Percentiles rank a stretch among this genome's conserved stretches.
These are phyloP conservation scores for Amanita exitialis DNA, from an alignment of 768 basidiomycete genomes.

Conservation along the genomic window DNA sequence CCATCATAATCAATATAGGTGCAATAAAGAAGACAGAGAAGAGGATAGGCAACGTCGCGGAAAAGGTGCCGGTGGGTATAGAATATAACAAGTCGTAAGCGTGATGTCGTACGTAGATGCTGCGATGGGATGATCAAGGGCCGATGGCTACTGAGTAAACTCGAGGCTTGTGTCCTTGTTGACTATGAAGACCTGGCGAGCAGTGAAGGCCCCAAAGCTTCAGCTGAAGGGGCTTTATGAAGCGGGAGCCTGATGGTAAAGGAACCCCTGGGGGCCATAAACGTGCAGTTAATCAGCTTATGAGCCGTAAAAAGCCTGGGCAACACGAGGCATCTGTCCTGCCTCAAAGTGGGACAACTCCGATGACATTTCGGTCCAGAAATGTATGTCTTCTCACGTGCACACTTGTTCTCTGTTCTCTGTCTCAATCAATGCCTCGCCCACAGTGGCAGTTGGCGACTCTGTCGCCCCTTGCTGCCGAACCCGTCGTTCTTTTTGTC, in stretches of 20 bases:
- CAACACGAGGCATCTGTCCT: slow-evolving; percentile 5
- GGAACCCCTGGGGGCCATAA: neutral
- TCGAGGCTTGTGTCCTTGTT: neutral
- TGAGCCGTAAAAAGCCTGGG: slow-evolving; percentile 2
- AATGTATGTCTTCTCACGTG: slow-evolving; percentile 4
- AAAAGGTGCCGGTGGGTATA: neutral
- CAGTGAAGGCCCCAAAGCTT: neutral
- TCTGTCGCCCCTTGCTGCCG: no score
- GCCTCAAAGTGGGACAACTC: neutral
- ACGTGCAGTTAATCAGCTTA: slow-evolving; percentile 3
- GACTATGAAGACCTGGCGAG: neutral
- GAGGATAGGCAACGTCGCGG: neutral
- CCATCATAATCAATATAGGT: neutral
- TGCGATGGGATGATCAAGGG: neutral
- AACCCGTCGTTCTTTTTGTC: no score
- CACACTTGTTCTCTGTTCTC: neutral
- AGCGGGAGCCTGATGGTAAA: neutral
- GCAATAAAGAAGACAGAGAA: neutral
- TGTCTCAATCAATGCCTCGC: neutral
- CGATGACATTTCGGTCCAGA: neutral
- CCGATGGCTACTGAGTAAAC: neutral
- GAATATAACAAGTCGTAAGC: slow-evolving; percentile 2
- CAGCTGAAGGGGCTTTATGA: neutral
- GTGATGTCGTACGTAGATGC: neutral
- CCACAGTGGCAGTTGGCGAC: neutral